These are phyloP conservation scores for Malassezia pachydermatis DNA, from an alignment of 1,284 basidiomycete species.

Conservation along the genomic window DNA sequence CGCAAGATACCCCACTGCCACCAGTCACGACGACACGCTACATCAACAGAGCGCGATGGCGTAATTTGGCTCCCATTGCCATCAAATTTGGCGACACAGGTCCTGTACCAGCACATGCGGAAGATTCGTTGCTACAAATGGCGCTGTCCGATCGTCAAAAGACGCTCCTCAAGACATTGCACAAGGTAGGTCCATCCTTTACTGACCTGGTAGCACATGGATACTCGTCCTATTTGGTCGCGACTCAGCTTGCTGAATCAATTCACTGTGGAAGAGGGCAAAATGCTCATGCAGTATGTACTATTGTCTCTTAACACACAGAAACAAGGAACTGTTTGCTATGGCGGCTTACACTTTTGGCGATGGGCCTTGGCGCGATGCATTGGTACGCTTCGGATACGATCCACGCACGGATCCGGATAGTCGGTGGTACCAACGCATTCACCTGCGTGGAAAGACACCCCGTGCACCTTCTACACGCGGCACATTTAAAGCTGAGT, in stretches of 20 bases:
- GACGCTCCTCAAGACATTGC: constrained; percentile 12
- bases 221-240: constrained; percentile 76
- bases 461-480: constrained; percentile 7
- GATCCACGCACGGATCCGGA: constrained; percentile 67
- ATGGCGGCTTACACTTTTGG: constrained; percentile 66
- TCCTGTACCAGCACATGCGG: constrained; percentile 2
- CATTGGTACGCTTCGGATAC: constrained; percentile 73
- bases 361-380: constrained; percentile 88
- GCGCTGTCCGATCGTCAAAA: constrained; percentile 4
- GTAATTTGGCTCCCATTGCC: constrained; percentile 16
- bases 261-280: constrained; percentile 59
- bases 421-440: constrained; percentile 55
- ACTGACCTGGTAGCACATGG: constrained; percentile 45
- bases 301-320: background rate
- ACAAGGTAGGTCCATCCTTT: constrained; percentile 2
- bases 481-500: constrained; percentile 6
- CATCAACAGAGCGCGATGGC: constrained; percentile 17
- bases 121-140: background rate
- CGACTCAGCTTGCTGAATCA: constrained; percentile 72
- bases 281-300: constrained; percentile 56
- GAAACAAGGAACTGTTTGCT: constrained; percentile 52
- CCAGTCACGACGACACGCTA: constrained; percentile 11
- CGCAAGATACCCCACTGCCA: too few relatives aligned
- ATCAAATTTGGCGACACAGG: constrained; percentile 9
- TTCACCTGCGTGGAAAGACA: constrained; percentile 22